phyloP scores from a whole-genome alignment of 2,329 filamentous ascomycete genomes.

The Elsinoe australis region DNA sequence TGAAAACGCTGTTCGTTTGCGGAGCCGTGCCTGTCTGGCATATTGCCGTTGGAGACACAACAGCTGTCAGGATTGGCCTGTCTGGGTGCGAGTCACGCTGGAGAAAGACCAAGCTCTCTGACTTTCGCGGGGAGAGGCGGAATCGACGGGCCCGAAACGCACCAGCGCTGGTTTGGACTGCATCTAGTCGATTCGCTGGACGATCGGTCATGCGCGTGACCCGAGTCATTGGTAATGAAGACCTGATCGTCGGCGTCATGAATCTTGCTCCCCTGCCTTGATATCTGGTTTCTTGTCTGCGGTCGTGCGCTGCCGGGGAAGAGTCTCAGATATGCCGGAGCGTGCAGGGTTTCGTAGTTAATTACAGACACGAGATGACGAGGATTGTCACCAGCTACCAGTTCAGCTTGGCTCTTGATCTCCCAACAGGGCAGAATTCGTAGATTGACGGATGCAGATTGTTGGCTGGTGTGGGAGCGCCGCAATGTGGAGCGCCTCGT shows the following conservation, averaged over 20 bases:
- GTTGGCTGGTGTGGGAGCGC: background rate
- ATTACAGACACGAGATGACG: constrained; percentile 12
- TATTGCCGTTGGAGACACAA: constrained; percentile 7
- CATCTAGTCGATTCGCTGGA: background rate
- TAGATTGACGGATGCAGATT: constrained; percentile 9
- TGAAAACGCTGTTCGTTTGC: constrained; percentile 6
- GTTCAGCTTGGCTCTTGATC: background rate
- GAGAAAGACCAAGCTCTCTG: background rate
- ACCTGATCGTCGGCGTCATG: constrained; percentile 16
- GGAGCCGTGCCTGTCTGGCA: constrained; percentile 15
- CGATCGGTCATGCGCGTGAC: constrained; percentile 11
- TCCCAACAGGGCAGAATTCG: constrained; percentile 10
- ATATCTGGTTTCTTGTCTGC: background rate
- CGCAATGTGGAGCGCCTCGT: constrained; percentile 9
- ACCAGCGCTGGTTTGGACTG: constrained; percentile 1
- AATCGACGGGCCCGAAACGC: constrained; percentile 6
- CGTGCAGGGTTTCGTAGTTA: background rate
- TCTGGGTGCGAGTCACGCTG: background rate
- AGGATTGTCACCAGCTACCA: background rate
- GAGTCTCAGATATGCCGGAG: background rate
- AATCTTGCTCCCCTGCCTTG: constrained; percentile 4
- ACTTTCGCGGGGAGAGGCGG: constrained; percentile 5
- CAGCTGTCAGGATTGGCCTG: constrained; percentile 9
- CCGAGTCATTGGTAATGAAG: constrained; percentile 12
- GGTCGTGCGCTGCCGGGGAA: background rate